Evolutionary conservation across 768 basidiomycete species (phyloP), one percentile per base, ranked within the genome.

Genomic region (Lactifluus volemus): DNA sequence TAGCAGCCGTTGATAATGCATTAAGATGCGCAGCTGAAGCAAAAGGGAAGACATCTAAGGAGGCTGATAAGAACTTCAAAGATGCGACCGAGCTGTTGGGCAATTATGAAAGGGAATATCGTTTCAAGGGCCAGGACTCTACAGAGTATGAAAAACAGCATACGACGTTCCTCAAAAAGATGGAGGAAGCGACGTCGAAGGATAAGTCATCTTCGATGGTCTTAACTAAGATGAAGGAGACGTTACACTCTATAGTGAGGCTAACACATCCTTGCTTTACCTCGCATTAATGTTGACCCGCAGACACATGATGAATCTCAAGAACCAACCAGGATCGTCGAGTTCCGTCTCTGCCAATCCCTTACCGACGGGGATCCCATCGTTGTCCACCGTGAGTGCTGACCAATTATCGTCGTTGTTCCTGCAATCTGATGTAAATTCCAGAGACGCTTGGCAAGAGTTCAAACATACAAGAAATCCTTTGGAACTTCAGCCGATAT

Each of bases 391-490:
- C 25, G 25, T 25, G 25, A 25, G 25, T 25, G 25, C 25, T 25
- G 25, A 25, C 25, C 25, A 2, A 3, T 0, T 14, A 4, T n/a
- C 25, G 8, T 44, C 14, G 4, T 11, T 3, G 30, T 29, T 34
- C 8, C 30, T 9, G 4, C 0, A 47, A n/a, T 34, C 49, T 57
- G 32, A 57, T 21, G 12, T 25, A 0, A 17, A 10, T 21, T 2
- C 9, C 55, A 63, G 63, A 63, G 59, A 9, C 45, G 15, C 49
- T 63, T 0, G 21, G 59, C 14, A 34, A 49, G 3, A 12, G 25
- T 8, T 38, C 63, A 2, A 25, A 25, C 25, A 1, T 25, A 25
- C 25, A 25, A 25, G 25, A 25, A 25, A 25, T 25, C 25, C 25
- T 25, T 25, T 25, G 25, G 25, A 55, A 25, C 25, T 25, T 25